Evolutionary conservation across 768 basidiomycete species (phyloP), one percentile per base, ranked within the genome.

Genomic region (Tephrocybe rancida): DNA sequence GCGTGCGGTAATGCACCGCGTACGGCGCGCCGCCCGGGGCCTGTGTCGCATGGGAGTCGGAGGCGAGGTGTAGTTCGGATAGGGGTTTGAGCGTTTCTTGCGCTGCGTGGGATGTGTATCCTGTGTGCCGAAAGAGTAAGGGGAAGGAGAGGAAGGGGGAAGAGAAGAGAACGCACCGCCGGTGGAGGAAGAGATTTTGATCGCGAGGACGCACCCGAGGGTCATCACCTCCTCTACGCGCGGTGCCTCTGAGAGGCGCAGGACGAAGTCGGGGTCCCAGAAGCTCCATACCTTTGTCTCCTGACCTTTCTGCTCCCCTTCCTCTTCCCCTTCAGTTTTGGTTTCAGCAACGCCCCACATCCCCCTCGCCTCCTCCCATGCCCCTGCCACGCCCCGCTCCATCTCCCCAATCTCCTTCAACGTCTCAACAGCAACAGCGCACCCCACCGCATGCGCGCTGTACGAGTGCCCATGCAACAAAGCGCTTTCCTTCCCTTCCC

Each of bases 401-500:
- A 75, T 56, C 39, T 74, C 74, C 44, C 87, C 85, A 7, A 95
- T 65, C 54, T 89, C 71, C 29, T 81, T 74, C 37, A 98, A 74
- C 3, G 94, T 83, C 69, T 86, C 83, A 59, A 87, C 87, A 0
- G 96, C 96, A 11, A 97, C 91, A 57, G 90, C 87, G 69, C 96
- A 98, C 0, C 94, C 96, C 34, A 97, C 79, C 0, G 96, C 84
- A 66, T 97, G 92, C 2, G 96, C 96, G 0, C 93, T 97, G 68
- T 98, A 98, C 52, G 90, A 93, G 67, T 98, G 96, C 0, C 96
- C 96, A 56, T 98, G 96, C 2, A 98, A 74, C 13, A 98, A 73
- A 14, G 96, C 94, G 56, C 90, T 83, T n/a, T 78, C 80, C 68
- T 98, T 98, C 30, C 77, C 78, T 29, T 81, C 77, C 29, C 90